phyloP scores from a whole-genome alignment of 1,139 yeast species.

The Diutina pseudorugosa region DNA sequence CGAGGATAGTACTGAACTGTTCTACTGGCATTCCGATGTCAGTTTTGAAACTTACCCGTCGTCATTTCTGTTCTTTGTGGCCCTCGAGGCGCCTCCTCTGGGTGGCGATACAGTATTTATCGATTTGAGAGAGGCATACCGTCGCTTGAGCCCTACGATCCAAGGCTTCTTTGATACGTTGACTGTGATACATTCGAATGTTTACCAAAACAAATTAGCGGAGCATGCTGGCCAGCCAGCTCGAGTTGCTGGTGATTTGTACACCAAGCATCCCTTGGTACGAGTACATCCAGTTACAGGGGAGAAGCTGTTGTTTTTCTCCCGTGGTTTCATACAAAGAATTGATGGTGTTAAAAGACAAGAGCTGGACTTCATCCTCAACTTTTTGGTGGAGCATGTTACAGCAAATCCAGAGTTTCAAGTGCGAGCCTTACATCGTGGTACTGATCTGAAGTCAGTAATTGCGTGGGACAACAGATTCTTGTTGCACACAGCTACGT shows the following conservation, averaged over 20 bases:
- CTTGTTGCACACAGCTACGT: slow-evolving; percentile 14
- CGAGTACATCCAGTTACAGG: slow-evolving; percentile 21
- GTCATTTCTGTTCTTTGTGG: slow-evolving; percentile 19
- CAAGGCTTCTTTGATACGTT: slow-evolving; percentile 18
- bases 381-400: slow-evolving; percentile 14
- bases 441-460: slow-evolving; percentile 14
- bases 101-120: slow-evolving; percentile 25
- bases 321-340: slow-evolving; percentile 14
- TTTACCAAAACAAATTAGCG: slow-evolving; percentile 14
- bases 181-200: slow-evolving; percentile 16
- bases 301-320: slow-evolving; percentile 14
- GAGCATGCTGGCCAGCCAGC: slow-evolving; percentile 9
- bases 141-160: slow-evolving; percentile 18
- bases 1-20: slow-evolving; percentile 10
- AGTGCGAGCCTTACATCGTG: slow-evolving; percentile 16
- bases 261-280: slow-evolving; percentile 18
- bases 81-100: slow-evolving; percentile 19
- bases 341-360: slow-evolving; percentile 14
- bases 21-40: slow-evolving; percentile 21
- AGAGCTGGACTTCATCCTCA: slow-evolving; percentile 14
- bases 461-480: slow-evolving; percentile 18
- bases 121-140: slow-evolving; percentile 21
- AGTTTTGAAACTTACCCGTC: slow-evolving; percentile 21
- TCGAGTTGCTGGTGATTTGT: slow-evolving; percentile 13
- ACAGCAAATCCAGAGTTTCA: slow-evolving; percentile 15